Evolutionary conservation across 2,329 filamentous ascomycete genomes (phyloP).

Genomic region (Stemphylium beticola): DNA sequence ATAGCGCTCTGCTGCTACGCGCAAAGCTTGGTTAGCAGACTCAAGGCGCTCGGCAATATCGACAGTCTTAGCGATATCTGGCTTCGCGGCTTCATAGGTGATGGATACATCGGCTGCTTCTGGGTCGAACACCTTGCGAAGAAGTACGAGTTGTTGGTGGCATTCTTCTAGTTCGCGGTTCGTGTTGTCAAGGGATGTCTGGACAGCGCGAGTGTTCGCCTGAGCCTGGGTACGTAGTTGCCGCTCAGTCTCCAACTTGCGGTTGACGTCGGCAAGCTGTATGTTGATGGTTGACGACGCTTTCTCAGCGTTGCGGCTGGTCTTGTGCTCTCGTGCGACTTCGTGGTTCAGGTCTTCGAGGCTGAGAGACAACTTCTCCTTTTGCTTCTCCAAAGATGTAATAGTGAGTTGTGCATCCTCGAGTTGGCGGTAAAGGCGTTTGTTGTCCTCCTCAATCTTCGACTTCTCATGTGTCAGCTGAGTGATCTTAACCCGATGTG

Average conservation of each 20-base stretch:
- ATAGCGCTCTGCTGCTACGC: conserved; percentile 81
- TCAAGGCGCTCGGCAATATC: conserved; percentile 87
- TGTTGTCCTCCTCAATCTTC: conserved; percentile 81
- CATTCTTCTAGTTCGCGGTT: conserved; percentile 83
- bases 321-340: conserved; percentile 86
- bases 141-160: conserved; percentile 76
- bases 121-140: conserved; percentile 88
- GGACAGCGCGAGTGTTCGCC: conserved; percentile 80
- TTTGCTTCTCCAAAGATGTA: conserved; percentile 87
- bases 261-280: conserved; percentile 87
- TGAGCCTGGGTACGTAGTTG: conserved; percentile 87
- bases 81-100: conserved; percentile 71
- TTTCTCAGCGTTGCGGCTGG: conserved; percentile 88
- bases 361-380: conserved; percentile 87
- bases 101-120: conserved; percentile 70
- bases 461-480: conserved; percentile 83
- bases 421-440: conserved; percentile 80
- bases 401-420: conserved; percentile 84
- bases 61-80: conserved; percentile 70
- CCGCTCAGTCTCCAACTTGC: conserved; percentile 87
- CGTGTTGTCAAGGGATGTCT: conserved; percentile 76
- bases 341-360: conserved; percentile 94
- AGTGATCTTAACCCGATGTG: conserved; percentile 75
- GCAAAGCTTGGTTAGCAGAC: conserved; percentile 84
- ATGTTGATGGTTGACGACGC: conserved; percentile 77